Percentiles rank a stretch among this genome's conserved stretches.
These are phyloP conservation scores for Colletotrichum orbiculare DNA, from an alignment of 2,329 filamentous ascomycete species.

Conservation along the genomic window DNA sequence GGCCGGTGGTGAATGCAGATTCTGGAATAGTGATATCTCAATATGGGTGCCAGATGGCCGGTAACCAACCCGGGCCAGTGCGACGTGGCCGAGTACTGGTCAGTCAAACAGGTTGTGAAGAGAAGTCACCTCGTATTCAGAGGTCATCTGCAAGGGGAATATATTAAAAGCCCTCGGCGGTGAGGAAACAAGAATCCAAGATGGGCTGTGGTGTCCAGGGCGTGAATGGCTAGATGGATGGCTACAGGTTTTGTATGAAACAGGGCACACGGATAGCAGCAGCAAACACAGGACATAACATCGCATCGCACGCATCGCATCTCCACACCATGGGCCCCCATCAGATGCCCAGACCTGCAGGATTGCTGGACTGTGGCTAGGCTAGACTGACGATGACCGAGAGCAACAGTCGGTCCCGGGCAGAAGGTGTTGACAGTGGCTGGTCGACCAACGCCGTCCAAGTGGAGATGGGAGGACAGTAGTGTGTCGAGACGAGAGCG, in stretches of 20 bases:
- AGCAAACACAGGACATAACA: constrained; percentile 29
- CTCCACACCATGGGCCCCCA: constrained; percentile 7
- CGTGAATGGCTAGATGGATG: constrained; percentile 18
- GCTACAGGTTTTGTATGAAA: constrained; percentile 35
- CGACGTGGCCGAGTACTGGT: constrained; percentile 9
- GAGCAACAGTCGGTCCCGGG: constrained; percentile 27
- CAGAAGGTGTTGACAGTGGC: constrained; percentile 32
- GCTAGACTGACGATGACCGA: constrained; percentile 17
- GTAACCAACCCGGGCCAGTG: neutral
- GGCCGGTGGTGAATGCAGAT: too few relatives aligned
- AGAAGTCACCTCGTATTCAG: constrained; percentile 13
- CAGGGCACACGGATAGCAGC: constrained; percentile 35
- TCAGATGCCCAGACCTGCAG: constrained; percentile 10
- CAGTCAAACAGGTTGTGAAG: constrained; percentile 9
- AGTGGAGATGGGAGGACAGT: constrained; percentile 31
- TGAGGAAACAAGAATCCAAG: constrained; percentile 19
- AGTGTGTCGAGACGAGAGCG: constrained; percentile 10
- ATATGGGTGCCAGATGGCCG: neutral
- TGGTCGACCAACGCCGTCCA: constrained; percentile 19
- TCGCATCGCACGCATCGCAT: neutral
- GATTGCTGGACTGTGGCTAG: constrained; percentile 28
- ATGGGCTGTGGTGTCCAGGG: neutral
- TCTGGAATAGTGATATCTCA: neutral
- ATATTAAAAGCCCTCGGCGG: constrained; percentile 16
- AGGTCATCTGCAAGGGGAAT: neutral